These are phyloP conservation scores for Umbelopsis ramanniana DNA, from an alignment of 192 early-diverging fungal genomes.

Conservation along the genomic window DNA sequence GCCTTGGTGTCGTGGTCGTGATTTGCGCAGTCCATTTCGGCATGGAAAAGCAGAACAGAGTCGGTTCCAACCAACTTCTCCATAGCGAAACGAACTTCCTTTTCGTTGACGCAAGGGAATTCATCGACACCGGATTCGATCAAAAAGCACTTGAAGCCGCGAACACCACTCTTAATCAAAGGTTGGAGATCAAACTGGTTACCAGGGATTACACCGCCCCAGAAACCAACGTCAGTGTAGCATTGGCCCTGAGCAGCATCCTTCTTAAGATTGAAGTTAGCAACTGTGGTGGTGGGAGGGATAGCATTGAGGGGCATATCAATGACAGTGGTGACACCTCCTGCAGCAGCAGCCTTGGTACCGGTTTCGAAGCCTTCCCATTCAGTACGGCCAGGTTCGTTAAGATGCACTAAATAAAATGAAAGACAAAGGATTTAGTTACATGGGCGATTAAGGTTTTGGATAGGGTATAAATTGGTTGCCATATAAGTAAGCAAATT, in stretches of 20 bases:
- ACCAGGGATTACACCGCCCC: conserved; percentile 79
- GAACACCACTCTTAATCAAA: conserved; percentile 69
- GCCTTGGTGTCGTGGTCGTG: conserved; percentile 29
- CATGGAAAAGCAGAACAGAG: conserved; percentile 78
- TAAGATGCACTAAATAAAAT: conserved; percentile 68
- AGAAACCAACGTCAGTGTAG: conserved; percentile 80
- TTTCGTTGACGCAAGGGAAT: conserved; percentile 79
- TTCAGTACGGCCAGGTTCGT: conserved; percentile 83
- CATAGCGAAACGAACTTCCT: conserved; percentile 70
- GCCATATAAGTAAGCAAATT: background rate
- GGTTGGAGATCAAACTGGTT: conserved; percentile 68
- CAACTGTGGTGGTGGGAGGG: conserved; percentile 79
- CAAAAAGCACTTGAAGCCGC: conserved; percentile 86
- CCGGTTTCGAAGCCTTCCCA: conserved; percentile 86
- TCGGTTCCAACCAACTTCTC: conserved; percentile 46
- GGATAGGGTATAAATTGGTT: conserved; percentile 19
- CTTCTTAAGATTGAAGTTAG: conserved; percentile 66
- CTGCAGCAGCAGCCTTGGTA: conserved; percentile 80
- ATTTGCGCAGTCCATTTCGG: conserved; percentile 60
- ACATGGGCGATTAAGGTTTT: background rate
- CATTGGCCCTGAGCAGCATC: conserved; percentile 69
- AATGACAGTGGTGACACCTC: conserved; percentile 79
- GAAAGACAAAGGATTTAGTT: too few relatives aligned
- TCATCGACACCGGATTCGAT: conserved; percentile 85
- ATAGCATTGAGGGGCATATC: conserved; percentile 91